Evolutionary conservation across 176 grass and related monocot species (phyloP).

Genomic region (Phyllostachys edulis): DNA sequence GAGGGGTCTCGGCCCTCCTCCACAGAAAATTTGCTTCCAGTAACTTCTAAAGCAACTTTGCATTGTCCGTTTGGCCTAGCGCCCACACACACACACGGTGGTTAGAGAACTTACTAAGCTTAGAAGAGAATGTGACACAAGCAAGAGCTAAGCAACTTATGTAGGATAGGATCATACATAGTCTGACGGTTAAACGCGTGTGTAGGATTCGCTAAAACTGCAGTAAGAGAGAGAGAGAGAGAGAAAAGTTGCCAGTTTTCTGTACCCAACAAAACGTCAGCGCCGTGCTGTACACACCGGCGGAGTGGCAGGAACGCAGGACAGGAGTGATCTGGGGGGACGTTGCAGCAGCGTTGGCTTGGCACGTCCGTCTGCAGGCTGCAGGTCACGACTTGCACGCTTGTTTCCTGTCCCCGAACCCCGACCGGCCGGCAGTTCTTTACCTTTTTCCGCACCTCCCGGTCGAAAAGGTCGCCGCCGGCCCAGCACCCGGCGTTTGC

Average conservation of each 20-base stretch:
- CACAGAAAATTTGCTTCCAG: too few relatives aligned
- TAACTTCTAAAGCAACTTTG: not conserved
- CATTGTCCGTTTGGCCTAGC: not conserved
- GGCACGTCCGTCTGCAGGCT: not conserved
- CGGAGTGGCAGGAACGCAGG: not conserved
- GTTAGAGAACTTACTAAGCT: not conserved
- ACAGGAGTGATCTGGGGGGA: not conserved
- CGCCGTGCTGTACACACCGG: conserved; percentile 17
- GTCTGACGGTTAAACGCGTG: not conserved
- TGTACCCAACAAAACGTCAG: not conserved
- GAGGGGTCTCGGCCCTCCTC: too few relatives aligned
- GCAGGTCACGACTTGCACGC: conserved; percentile 40
- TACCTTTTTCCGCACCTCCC: not conserved
- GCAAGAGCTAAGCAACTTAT: not conserved
- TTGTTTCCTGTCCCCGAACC: not conserved
- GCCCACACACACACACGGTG: too few relatives aligned
- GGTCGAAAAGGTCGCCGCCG: not conserved
- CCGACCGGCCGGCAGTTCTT: not conserved
- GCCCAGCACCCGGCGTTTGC: not conserved
- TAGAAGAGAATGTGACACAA: not conserved
- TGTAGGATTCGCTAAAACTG: not conserved
- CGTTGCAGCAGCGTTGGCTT: not conserved
- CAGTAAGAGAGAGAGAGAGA: too few relatives aligned
- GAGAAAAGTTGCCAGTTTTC: not conserved
- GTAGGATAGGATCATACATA: not conserved